Conservation (phyloP, 75 land plant species). For the Adiantum capillusveneris region DNA sequence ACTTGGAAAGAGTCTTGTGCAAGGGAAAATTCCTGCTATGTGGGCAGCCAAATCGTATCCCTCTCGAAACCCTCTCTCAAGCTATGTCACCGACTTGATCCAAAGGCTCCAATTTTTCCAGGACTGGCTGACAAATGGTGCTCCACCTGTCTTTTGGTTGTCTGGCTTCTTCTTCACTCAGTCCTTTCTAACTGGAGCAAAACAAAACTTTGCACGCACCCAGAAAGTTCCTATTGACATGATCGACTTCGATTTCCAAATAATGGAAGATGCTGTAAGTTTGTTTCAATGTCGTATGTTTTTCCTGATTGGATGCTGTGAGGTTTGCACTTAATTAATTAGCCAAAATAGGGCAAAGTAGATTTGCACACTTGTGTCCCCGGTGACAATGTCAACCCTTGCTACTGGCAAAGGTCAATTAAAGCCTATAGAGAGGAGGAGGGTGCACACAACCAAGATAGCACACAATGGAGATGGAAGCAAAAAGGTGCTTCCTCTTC, state of each 20-base stretch:
- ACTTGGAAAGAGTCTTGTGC: constrained; percentile 20
- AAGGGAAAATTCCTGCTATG: constrained; percentile 28
- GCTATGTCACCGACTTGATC: constrained; percentile 23
- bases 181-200: constrained; percentile 37
- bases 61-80: constrained; percentile 28
- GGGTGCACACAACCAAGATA: no score
- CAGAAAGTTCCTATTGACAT: constrained; percentile 27
- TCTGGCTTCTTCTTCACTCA: constrained; percentile 38
- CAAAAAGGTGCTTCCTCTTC: no score
- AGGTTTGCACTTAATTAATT: no score
- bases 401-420: no score
- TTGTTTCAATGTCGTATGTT: no score
- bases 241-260: constrained; percentile 29
- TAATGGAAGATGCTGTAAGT: constrained; percentile 24
- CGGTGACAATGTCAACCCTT: no score
- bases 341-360: no score
- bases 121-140: constrained; percentile 23
- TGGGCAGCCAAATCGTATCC: constrained; percentile 39
- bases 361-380: no score
- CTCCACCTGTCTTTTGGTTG: constrained; percentile 22
- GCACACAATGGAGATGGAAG: no score
- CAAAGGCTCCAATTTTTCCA: constrained; percentile 26
- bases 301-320: no score
- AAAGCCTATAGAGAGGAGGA: no score
- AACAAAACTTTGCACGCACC: constrained; percentile 28